Conservation (phyloP, 345 rosid species). For the Dipteronia dyeriana region DNA sequence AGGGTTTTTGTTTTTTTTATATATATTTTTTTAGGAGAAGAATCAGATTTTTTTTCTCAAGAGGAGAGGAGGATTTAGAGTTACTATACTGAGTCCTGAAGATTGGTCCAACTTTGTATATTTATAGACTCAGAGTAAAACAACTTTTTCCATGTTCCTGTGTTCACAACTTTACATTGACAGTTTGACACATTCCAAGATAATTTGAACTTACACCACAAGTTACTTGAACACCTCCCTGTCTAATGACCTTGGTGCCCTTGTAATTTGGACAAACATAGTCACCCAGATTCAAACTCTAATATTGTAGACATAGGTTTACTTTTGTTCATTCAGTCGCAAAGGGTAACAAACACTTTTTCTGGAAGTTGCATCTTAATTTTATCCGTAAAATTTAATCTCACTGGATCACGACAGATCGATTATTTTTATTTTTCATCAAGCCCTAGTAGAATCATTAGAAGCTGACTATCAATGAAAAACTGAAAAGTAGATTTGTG, state of each 20-base stretch:
- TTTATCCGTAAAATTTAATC: too few species aligned
- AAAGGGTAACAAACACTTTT: too few species aligned
- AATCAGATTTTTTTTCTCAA: background rate
- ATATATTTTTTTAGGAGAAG: background rate
- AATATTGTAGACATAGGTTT: too few species aligned
- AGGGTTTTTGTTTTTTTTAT: background rate
- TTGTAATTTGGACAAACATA: background rate
- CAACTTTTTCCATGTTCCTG: conserved; percentile 1
- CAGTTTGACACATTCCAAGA: too few species aligned
- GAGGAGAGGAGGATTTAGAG: background rate
- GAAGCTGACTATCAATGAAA: too few species aligned
- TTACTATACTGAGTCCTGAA: background rate
- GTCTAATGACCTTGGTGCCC: conserved; percentile 22
- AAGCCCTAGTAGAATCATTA: too few species aligned
- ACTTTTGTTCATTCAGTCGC: too few species aligned
- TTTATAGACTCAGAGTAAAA: conserved; percentile 41
- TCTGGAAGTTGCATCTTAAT: too few species aligned
- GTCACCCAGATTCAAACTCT: too few species aligned
- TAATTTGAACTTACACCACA: conserved; percentile 11
- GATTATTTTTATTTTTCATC: too few species aligned
- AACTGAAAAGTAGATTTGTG: too few species aligned
- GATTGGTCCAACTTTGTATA: conserved; percentile 22
- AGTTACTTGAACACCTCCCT: background rate
- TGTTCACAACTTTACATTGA: background rate
- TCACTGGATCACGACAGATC: too few species aligned